These are phyloP conservation scores for Lepiota brunneoincarnata DNA, from an alignment of 768 basidiomycete species.

Conservation along the genomic window DNA sequence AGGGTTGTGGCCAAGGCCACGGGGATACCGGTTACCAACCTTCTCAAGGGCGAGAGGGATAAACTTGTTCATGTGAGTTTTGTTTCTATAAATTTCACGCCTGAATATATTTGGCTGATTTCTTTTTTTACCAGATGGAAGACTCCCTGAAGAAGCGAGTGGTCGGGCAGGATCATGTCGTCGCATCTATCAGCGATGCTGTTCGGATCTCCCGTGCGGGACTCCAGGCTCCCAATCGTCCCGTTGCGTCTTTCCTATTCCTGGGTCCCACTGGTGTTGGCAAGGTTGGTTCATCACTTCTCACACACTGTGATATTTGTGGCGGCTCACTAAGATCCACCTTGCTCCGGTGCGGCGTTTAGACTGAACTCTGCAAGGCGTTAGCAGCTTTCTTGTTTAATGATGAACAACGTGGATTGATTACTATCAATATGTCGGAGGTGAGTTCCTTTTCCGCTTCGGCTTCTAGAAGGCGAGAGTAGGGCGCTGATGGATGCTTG, in stretches of 20 bases:
- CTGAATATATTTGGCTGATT: neutral
- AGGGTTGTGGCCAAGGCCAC: conserved; percentile 86
- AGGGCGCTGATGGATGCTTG: neutral
- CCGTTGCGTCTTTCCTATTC: conserved; percentile 92
- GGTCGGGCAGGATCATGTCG: conserved; percentile 90
- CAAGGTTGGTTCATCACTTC: conserved; percentile 43
- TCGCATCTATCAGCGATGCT: conserved; percentile 82
- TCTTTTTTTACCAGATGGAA: conserved; percentile 77
- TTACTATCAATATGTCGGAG: conserved; percentile 96
- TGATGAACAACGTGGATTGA: conserved; percentile 85
- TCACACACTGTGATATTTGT: conserved; percentile 1
- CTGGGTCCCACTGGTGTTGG: conserved; percentile 87
- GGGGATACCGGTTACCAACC: conserved; percentile 86
- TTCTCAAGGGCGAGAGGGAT: conserved; percentile 87
- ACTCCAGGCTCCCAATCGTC: conserved; percentile 82
- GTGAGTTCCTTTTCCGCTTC: conserved; percentile 14
- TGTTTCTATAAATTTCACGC: neutral
- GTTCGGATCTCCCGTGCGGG: conserved; percentile 93
- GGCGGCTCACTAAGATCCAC: neutral
- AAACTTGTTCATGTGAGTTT: conserved; percentile 78
- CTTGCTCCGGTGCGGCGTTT: neutral
- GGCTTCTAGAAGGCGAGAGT: neutral
- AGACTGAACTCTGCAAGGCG: conserved; percentile 90
- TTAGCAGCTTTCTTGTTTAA: conserved; percentile 88
- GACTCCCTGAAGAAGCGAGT: conserved; percentile 69